phyloP scores from a whole-genome alignment of 192 early-diverging fungal genomes.

The Rhizoclosmatium sp. region DNA sequence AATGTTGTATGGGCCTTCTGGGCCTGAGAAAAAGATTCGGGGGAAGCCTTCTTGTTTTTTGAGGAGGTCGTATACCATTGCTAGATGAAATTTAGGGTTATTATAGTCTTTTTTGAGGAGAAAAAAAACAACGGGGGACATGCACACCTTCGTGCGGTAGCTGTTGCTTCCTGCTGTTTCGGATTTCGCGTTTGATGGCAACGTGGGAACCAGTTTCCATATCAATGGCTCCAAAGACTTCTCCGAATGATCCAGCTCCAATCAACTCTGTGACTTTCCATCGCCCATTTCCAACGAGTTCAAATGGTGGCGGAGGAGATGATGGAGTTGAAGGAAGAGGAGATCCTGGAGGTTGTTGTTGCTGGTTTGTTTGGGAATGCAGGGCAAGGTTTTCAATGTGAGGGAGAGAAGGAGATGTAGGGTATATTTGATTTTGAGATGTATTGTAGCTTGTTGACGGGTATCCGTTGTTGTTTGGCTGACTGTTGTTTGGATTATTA shows the following conservation, averaged over 20 bases:
- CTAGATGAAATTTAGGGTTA: background rate
- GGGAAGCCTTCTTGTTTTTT: conserved; percentile 44
- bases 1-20: conserved; percentile 49
- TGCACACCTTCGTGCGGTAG: conserved; percentile 40
- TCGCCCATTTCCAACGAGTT: conserved; percentile 34
- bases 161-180: background rate
- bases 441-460: too few species aligned
- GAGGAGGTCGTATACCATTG: conserved; percentile 41
- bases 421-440: background rate
- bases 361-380: background rate
- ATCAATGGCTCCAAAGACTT: conserved; percentile 53
- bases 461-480: background rate
- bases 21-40: conserved; percentile 40
- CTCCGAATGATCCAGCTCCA: conserved; percentile 55
- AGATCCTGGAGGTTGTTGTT: background rate
- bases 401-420: background rate
- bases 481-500: too few species aligned
- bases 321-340: background rate
- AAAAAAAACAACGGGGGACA: background rate
- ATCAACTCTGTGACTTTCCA: conserved; percentile 47
- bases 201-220: conserved; percentile 39
- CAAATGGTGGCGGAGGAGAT: conserved; percentile 1
- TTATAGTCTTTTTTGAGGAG: background rate
- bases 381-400: too few species aligned
- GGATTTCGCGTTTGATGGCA: conserved; percentile 53